These are phyloP conservation scores for Sordariomycetes sp. DNA, from an alignment of 2,329 filamentous ascomycete species.

Conservation along the genomic window DNA sequence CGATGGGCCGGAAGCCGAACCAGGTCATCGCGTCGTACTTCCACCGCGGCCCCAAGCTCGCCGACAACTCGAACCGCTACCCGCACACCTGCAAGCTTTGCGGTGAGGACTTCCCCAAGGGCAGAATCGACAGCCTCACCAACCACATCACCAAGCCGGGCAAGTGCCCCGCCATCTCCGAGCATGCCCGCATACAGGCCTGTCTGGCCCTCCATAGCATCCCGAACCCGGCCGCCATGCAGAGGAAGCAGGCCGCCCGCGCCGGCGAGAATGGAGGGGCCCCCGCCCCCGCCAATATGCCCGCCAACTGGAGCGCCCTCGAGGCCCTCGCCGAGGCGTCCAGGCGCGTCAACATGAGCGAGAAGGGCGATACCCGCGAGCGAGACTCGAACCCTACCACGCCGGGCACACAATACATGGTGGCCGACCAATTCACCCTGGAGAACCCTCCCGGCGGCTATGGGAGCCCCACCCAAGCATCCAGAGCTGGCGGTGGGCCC, in stretches of 20 bases:
- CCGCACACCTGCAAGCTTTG: conserved; percentile 84
- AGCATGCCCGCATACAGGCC: conserved; percentile 65
- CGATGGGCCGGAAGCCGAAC: conserved; percentile 77
- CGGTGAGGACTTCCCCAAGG: conserved; percentile 83
- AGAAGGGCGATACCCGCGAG: conserved; percentile 36
- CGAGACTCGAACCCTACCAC: conserved; percentile 1
- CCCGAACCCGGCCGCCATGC: conserved; percentile 32
- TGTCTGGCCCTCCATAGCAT: conserved; percentile 63
- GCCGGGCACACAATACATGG: conserved; percentile 1
- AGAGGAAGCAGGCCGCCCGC: conserved; percentile 13
- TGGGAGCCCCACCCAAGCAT: conserved; percentile 18
- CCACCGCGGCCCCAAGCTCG: conserved; percentile 73
- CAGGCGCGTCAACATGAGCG: conserved; percentile 59
- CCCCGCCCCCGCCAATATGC: conserved; percentile 17
- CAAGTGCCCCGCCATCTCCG: conserved; percentile 70
- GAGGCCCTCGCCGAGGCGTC: conserved; percentile 85
- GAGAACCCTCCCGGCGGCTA: conserved; percentile 44
- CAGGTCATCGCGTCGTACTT: conserved; percentile 82
- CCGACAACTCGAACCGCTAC: conserved; percentile 85
- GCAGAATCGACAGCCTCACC: conserved; percentile 72
- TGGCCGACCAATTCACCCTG: conserved; percentile 29
- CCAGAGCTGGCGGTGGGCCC: background rate
- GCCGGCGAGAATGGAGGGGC: background rate
- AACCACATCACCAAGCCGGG: conserved; percentile 62
- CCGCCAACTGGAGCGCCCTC: conserved; percentile 65